phyloP scores from a whole-genome alignment of 78 protist species.

The Diacronema lutheri region DNA sequence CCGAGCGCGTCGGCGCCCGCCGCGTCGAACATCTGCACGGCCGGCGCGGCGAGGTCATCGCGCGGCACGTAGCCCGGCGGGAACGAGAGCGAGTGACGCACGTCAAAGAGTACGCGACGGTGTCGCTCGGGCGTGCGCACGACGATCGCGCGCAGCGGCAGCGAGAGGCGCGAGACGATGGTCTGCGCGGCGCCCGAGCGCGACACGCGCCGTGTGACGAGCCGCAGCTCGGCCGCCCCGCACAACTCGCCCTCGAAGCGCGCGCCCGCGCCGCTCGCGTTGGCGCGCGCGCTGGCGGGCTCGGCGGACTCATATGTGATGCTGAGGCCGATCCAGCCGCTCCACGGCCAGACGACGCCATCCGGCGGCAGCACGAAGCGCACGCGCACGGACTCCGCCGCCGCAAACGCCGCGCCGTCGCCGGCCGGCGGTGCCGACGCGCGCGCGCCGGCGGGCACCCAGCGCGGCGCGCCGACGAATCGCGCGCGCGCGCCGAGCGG shows the following conservation, averaged over 20 bases:
- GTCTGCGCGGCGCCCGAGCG: too few species aligned
- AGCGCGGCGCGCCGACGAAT: neutral
- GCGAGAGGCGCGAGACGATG: too few species aligned
- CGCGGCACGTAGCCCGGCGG: slow-evolving; percentile 89
- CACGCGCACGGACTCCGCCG: neutral
- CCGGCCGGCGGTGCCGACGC: too few species aligned
- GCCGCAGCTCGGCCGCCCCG: too few species aligned
- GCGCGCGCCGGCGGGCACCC: too few species aligned
- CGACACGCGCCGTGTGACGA: too few species aligned
- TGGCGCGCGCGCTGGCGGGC: too few species aligned
- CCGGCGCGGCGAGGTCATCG: slow-evolving; percentile 64
- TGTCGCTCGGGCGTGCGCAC: neutral
- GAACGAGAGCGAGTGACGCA: slow-evolving; percentile 78
- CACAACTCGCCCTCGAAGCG: too few species aligned
- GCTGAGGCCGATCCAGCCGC: slow-evolving; percentile 67
- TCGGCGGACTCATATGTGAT: neutral
- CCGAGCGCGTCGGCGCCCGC: slow-evolving; percentile 87
- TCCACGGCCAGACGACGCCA: slow-evolving; percentile 77
- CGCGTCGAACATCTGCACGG: slow-evolving; percentile 88
- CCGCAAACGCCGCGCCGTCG: neutral
- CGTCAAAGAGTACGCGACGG: slow-evolving; percentile 58
- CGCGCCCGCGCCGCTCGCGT: too few species aligned
- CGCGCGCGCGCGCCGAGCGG: neutral
- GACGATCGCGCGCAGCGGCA: too few species aligned
- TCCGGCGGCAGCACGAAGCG: neutral